These are phyloP conservation scores for Penicillium paradoxum DNA, from an alignment of 495 filamentous ascomycete species.

Conservation along the genomic window DNA sequence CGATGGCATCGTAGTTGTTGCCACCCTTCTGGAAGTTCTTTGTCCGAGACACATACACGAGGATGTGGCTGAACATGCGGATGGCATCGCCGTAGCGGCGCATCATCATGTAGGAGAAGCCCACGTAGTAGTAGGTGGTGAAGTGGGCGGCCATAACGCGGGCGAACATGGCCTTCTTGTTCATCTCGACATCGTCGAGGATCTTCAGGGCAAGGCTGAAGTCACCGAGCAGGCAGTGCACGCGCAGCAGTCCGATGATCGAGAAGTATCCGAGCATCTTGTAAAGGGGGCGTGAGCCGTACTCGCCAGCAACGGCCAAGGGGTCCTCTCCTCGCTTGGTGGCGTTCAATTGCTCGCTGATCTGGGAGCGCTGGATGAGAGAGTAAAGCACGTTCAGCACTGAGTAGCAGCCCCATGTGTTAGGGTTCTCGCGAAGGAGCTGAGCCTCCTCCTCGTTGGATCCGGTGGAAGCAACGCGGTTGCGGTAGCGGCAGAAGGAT, in stretches of 20 bases:
- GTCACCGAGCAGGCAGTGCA: conserved; percentile 94
- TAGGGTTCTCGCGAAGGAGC: conserved; percentile 90
- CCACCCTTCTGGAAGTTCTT: conserved; percentile 99
- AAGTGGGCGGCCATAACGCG: conserved; percentile 99
- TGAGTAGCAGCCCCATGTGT: conserved; percentile 99
- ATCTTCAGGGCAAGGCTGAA: conserved; percentile 98
- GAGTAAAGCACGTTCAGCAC: conserved; percentile 99
- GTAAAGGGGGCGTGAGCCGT: conserved; percentile 87
- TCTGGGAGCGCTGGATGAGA: conserved; percentile 94
- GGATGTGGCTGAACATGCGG: conserved; percentile 98
- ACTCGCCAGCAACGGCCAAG: conserved; percentile 79
- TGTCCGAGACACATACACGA: conserved; percentile 96
- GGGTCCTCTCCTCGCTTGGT: conserved; percentile 93
- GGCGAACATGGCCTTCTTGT: conserved; percentile 99
- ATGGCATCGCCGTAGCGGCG: conserved; percentile 98
- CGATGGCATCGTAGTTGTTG: conserved; percentile 93
- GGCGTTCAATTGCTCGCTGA: conserved; percentile 90
- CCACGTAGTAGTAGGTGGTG: conserved; percentile 99
- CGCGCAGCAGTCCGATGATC: conserved; percentile 92
- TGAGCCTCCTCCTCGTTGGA: conserved; percentile 84
- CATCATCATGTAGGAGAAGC: conserved; percentile 99
- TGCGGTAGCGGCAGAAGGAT: conserved; percentile 94
- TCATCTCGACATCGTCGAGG: conserved; percentile 97
- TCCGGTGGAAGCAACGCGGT: conserved; percentile 78
- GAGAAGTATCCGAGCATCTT: conserved; percentile 99